Conservation (phyloP, 805 yeast genomes). For the Ogataea trehalophila region DNA sequence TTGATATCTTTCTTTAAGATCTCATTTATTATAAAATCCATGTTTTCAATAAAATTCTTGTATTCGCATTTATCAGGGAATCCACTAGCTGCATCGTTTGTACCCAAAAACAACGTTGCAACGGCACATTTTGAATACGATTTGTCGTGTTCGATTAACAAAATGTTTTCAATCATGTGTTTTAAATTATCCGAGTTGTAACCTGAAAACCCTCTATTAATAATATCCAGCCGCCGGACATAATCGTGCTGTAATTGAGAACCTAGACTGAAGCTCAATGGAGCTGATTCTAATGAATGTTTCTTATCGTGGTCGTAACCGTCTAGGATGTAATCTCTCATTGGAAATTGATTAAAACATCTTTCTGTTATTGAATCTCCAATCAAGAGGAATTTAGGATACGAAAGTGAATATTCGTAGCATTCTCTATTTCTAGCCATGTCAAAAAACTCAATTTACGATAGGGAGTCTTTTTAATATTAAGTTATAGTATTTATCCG, state of each 20-base stretch:
- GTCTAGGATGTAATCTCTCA: slow-evolving; percentile 14
- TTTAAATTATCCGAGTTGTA: slow-evolving; percentile 61
- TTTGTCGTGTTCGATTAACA: slow-evolving; percentile 41
- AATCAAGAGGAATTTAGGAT: slow-evolving; percentile 21
- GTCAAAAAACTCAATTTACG: background rate
- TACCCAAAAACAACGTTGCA: slow-evolving; percentile 45
- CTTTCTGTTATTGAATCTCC: slow-evolving; percentile 31
- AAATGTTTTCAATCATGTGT: slow-evolving; percentile 42
- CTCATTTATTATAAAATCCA: slow-evolving; percentile 35
- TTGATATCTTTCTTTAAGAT: slow-evolving; percentile 39
- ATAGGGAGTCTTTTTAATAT: too few relatives aligned
- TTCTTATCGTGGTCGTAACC: slow-evolving; percentile 11
- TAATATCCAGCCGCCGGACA: slow-evolving; percentile 56
- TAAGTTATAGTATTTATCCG: too few relatives aligned
- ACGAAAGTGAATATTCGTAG: slow-evolving; percentile 14
- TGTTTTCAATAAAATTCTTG: slow-evolving; percentile 45
- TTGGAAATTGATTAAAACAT: slow-evolving; percentile 19
- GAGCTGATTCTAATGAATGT: background rate
- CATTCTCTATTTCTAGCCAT: slow-evolving; percentile 16
- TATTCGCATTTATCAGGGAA: slow-evolving; percentile 51
- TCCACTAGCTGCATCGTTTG: slow-evolving; percentile 58
- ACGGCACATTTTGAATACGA: slow-evolving; percentile 16
- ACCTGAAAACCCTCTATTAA: slow-evolving; percentile 73
- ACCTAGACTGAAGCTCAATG: slow-evolving; percentile 16
- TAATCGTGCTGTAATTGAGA: slow-evolving; percentile 33